phyloP scores from a whole-genome alignment of 805 yeast species.

The Ogataea siamensis region DNA sequence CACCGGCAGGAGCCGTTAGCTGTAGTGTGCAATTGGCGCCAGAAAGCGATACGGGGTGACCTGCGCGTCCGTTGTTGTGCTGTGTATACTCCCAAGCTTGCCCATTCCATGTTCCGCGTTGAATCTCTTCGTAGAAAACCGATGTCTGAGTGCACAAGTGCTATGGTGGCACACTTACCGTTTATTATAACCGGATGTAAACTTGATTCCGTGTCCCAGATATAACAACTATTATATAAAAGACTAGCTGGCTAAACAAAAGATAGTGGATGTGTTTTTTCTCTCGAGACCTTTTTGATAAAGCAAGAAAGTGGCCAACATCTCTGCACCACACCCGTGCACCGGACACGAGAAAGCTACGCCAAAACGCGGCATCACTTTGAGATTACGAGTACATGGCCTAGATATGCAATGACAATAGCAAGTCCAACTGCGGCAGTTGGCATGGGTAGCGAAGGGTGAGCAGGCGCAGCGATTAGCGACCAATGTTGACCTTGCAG shows the following conservation, averaged over 20 bases:
- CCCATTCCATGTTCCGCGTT: background rate
- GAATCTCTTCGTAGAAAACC: background rate
- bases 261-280: slow-evolving; percentile 15
- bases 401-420: slow-evolving; percentile 9
- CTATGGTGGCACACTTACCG: slow-evolving; percentile 5
- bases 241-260: slow-evolving; percentile 13
- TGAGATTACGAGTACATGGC: slow-evolving; percentile 4
- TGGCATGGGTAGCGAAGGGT: slow-evolving; percentile 6
- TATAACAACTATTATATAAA: slow-evolving; percentile 8
- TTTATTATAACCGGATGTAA: slow-evolving; percentile 12
- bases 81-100: background rate
- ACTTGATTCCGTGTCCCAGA: slow-evolving; percentile 11
- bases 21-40: too few relatives aligned
- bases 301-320: slow-evolving; percentile 3
- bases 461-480: slow-evolving; percentile 35
- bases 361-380: background rate
- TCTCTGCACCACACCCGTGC: slow-evolving; percentile 8
- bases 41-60: too few relatives aligned
- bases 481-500: slow-evolving; percentile 87
- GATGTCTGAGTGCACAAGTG: background rate
- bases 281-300: slow-evolving; percentile 14
- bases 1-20: too few relatives aligned
- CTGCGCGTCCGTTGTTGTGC: background rate
- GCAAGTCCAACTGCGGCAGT: slow-evolving; percentile 3
- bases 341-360: background rate